These are phyloP conservation scores for Mortierella sp. DNA, from an alignment of 371 early-diverging fungal species.

Conservation along the genomic window DNA sequence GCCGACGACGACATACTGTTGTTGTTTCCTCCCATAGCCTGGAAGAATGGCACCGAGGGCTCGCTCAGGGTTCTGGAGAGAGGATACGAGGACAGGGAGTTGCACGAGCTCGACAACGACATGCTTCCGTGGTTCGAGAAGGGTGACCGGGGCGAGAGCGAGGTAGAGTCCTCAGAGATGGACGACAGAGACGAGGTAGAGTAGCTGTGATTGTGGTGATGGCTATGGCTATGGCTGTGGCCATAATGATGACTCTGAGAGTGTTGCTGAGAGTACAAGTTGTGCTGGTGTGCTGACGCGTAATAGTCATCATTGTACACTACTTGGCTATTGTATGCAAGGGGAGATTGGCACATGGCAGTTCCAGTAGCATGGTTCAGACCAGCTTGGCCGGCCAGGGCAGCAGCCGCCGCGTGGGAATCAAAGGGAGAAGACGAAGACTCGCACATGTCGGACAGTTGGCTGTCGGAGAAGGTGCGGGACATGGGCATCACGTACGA, in stretches of 20 bases:
- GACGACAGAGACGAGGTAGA: constrained; percentile 38
- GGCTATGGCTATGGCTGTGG: constrained; percentile 21
- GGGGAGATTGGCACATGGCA: constrained; percentile 30
- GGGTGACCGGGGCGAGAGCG: constrained; percentile 47
- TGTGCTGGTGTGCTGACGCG: constrained; percentile 48
- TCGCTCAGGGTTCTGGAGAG: constrained; percentile 54
- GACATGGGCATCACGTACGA: constrained; percentile 48
- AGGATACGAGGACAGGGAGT: constrained; percentile 41
- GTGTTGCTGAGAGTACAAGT: constrained; percentile 51
- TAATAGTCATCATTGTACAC: constrained; percentile 50
- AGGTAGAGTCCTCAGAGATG: constrained; percentile 13
- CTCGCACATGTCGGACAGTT: constrained; percentile 50
- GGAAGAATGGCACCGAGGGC: constrained; percentile 41
- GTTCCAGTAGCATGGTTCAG: constrained; percentile 48
- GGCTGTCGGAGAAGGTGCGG: constrained; percentile 45
- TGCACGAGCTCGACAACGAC: constrained; percentile 33
- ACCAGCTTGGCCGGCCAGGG: constrained; percentile 26
- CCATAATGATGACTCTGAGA: constrained; percentile 27
- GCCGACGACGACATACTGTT: constrained; percentile 1
- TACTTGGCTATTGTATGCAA: constrained; percentile 41
- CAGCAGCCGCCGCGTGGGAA: constrained; percentile 1
- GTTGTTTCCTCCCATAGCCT: constrained; percentile 14
- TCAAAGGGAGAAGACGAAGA: constrained; percentile 22
- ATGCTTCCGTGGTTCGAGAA: constrained; percentile 38
- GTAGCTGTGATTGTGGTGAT: constrained; percentile 41